Percentiles rank a stretch among this genome's conserved stretches.
These are phyloP conservation scores for Ceratobasidium sp. DNA, from an alignment of 1,284 basidiomycete species.

Conservation along the genomic window DNA sequence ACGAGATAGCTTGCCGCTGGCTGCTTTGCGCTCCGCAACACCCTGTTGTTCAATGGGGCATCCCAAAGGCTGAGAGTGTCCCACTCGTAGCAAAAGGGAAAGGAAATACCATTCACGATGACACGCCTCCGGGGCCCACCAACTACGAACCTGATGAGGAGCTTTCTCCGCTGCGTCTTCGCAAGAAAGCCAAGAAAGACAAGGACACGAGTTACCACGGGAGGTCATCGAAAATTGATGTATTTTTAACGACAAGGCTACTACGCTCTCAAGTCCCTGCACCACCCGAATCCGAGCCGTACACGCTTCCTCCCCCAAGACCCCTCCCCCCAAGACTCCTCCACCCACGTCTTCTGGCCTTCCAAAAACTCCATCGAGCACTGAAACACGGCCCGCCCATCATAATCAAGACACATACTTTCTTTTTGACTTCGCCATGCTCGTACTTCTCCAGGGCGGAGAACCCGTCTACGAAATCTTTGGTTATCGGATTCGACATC, in stretches of 20 bases:
- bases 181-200: neutral
- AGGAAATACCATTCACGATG: neutral
- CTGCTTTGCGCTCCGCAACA: neutral
- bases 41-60: neutral
- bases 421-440: neutral
- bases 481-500: neutral
- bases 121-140: neutral
- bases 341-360: no score
- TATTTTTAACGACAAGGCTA: neutral
- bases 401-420: neutral
- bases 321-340: no score
- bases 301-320: no score
- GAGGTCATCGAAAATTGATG: neutral
- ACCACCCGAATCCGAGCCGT: neutral
- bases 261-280: neutral
- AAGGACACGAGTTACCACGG: neutral
- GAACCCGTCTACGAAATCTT: neutral
- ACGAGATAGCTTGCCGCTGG: neutral
- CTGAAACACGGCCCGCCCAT: neutral
- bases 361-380: neutral
- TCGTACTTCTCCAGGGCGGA: neutral
- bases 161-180: neutral
- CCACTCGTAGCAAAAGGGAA: no score
- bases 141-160: neutral
- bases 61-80: neutral